Conservation (phyloP, 2,329 filamentous ascomycete species). For the Teratosphaeria epicoccoides region DNA sequence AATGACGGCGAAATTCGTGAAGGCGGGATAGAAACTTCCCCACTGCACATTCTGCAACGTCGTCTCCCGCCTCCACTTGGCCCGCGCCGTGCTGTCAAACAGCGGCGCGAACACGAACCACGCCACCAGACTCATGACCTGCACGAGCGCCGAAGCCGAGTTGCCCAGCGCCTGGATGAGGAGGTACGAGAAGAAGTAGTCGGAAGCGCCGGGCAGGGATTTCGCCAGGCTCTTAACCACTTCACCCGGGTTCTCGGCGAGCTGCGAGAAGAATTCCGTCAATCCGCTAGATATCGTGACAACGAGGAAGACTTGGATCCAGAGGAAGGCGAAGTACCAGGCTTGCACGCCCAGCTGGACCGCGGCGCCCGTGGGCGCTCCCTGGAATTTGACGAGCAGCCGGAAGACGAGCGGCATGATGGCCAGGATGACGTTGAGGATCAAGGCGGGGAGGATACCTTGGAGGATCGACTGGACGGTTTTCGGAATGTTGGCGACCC, state of each 20-base stretch:
- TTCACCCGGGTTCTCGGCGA: slow-evolving; percentile 54
- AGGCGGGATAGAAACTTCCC: slow-evolving; percentile 80
- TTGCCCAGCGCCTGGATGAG: slow-evolving; percentile 85
- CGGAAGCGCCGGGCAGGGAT: slow-evolving; percentile 75
- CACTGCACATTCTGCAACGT: slow-evolving; percentile 67
- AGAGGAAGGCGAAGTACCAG: slow-evolving; percentile 90
- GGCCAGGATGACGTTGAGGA: slow-evolving; percentile 68
- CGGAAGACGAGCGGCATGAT: slow-evolving; percentile 71
- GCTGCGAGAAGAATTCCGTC: slow-evolving; percentile 51
- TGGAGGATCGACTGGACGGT: slow-evolving; percentile 59
- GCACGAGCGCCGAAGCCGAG: slow-evolving; percentile 72
- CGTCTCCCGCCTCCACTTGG: slow-evolving; percentile 81
- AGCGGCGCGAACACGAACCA: slow-evolving; percentile 77
- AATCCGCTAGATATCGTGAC: slow-evolving; percentile 76
- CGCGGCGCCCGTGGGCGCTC: slow-evolving; percentile 71
- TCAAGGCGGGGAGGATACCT: slow-evolving; percentile 71
- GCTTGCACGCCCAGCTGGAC: slow-evolving; percentile 74
- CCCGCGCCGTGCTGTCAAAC: slow-evolving; percentile 67
- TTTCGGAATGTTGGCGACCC: slow-evolving; percentile 52
- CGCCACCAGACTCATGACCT: slow-evolving; percentile 64
- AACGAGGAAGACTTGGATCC: slow-evolving; percentile 86
- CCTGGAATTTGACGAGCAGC: slow-evolving; percentile 61
- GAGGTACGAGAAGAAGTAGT: slow-evolving; percentile 99
- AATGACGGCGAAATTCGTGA: slow-evolving; percentile 93
- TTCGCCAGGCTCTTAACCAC: slow-evolving; percentile 62